These are phyloP conservation scores for Trichothecium sympodiale DNA, from an alignment of 2,329 filamentous ascomycete genomes.

Conservation along the genomic window DNA sequence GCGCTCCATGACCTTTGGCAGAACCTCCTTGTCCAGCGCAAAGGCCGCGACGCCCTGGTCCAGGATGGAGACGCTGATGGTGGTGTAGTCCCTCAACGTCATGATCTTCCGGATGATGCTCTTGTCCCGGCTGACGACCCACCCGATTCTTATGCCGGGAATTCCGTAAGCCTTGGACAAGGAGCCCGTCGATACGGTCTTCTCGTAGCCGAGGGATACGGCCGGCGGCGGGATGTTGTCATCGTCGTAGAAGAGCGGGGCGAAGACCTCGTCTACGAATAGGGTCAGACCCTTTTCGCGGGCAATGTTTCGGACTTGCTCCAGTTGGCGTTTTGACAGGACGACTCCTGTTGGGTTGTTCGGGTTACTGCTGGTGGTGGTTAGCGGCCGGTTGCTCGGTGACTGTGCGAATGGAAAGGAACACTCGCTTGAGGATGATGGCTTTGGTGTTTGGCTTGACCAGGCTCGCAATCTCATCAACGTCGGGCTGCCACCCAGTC, in stretches of 20 bases:
- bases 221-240: conserved; percentile 40
- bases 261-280: conserved; percentile 72
- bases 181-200: conserved; percentile 63
- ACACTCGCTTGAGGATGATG: conserved; percentile 1
- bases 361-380: conserved; percentile 66
- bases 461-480: conserved; percentile 53
- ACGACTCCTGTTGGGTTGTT: conserved; percentile 74
- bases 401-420: neutral
- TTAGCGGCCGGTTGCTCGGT: conserved; percentile 7
- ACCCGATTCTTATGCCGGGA: conserved; percentile 72
- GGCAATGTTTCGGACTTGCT: conserved; percentile 53
- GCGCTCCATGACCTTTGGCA: conserved; percentile 34
- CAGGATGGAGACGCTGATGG: conserved; percentile 73
- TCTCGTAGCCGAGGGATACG: conserved; percentile 60
- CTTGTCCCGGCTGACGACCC: conserved; percentile 59
- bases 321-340: conserved; percentile 49
- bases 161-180: conserved; percentile 80
- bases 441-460: conserved; percentile 59
- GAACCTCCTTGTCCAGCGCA: conserved; percentile 46
- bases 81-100: conserved; percentile 67
- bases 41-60: conserved; percentile 71
- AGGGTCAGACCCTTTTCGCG: conserved; percentile 52
- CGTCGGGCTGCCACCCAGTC: conserved; percentile 55
- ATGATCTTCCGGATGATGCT: conserved; percentile 54
- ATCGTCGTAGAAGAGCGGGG: conserved; percentile 63